Evolutionary conservation across 2,329 filamentous ascomycete species (phyloP).

Genomic region (Fulvia fulva): DNA sequence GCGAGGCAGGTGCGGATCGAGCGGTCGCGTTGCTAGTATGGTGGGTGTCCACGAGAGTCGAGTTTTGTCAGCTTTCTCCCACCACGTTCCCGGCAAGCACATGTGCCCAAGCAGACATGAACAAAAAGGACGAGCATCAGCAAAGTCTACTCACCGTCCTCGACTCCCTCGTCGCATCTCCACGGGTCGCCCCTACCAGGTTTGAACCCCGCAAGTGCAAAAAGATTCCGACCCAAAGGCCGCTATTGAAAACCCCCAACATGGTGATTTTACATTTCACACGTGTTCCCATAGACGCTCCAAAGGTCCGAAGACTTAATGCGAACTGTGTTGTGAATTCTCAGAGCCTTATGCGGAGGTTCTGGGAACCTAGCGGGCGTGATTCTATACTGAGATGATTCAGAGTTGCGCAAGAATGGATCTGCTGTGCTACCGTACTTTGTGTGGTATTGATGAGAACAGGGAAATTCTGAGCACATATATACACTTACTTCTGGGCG

Average conservation of each 20-base stretch:
- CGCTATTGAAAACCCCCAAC: neutral
- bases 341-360: neutral
- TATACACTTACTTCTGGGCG: neutral
- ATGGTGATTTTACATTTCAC: neutral
- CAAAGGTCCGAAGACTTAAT: neutral
- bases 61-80: neutral
- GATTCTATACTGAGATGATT: neutral
- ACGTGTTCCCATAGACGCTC: neutral
- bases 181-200: neutral
- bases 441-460: neutral
- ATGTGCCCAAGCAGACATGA: neutral
- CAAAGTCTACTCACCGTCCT: neutral
- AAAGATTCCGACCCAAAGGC: neutral
- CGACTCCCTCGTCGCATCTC: neutral
- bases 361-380: neutral
- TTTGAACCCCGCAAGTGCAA: neutral
- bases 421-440: neutral
- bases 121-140: no score
- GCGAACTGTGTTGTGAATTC: neutral
- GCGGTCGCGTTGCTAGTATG: neutral
- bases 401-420: neutral
- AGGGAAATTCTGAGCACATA: neutral
- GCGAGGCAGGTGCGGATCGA: neutral
- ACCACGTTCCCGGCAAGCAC: neutral
- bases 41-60: neutral